These are phyloP conservation scores for Zygoascus meyerae DNA, from an alignment of 1,139 yeast genomes.

Conservation along the genomic window DNA sequence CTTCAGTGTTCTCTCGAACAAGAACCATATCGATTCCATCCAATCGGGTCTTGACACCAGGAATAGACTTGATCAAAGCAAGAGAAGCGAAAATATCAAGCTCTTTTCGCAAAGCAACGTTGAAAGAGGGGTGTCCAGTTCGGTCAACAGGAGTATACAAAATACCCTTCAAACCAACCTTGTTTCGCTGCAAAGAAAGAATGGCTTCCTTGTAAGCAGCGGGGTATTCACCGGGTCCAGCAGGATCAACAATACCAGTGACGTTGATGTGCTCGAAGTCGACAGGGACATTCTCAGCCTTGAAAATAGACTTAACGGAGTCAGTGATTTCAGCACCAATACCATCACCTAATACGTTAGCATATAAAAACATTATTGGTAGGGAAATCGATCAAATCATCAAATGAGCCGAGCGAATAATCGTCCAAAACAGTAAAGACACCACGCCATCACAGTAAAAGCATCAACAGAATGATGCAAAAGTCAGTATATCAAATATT, in stretches of 20 bases:
- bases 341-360: constrained; percentile 59
- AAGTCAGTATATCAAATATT: too few relatives aligned
- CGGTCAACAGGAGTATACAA: constrained; percentile 82
- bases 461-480: too few relatives aligned
- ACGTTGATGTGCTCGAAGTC: constrained; percentile 93
- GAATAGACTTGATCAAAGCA: constrained; percentile 87
- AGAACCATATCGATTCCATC: constrained; percentile 86
- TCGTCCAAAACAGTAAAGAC: too few relatives aligned
- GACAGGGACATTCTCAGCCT: constrained; percentile 79
- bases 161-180: constrained; percentile 95
- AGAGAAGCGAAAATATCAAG: constrained; percentile 92
- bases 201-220: constrained; percentile 83
- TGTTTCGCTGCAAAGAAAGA: constrained; percentile 88
- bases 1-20: constrained; percentile 96
- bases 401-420: not conserved
- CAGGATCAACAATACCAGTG: constrained; percentile 63
- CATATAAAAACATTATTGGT: not conserved
- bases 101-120: constrained; percentile 95
- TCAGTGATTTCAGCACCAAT: constrained; percentile 94
- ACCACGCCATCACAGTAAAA: too few relatives aligned
- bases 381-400: not conserved
- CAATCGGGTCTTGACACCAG: constrained; percentile 89
- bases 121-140: constrained; percentile 72
- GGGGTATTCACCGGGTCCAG: constrained; percentile 32
- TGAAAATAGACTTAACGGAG: constrained; percentile 85